Base-by-base conservation (phyloP, 1,284 basidiomycete genomes). In the Porogramme epimiltina region DNA sequence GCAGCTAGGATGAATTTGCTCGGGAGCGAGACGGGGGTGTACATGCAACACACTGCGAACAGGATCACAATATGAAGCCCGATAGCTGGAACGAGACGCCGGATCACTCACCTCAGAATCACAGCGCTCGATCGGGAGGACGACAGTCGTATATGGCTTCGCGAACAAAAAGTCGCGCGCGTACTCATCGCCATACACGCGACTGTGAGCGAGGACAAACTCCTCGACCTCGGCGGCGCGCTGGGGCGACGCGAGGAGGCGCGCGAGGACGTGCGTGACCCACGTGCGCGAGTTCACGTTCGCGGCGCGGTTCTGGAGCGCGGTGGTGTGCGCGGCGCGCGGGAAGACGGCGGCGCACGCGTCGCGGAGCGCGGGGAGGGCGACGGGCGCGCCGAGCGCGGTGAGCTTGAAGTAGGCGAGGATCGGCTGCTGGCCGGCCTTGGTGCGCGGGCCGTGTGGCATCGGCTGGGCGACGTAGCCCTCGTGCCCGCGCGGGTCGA, bases 201-300 rank as follows among this genome's bases (percentile, higher is more conserved):
- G 40, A 42, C 60, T 62, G 45, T 47, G 56, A 4, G 47, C 47
- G 25, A 49, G 51, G 26, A 62, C 60, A 9, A 38, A 43, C 16
- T 39, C 45, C 52, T 60, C 60, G 26, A 62, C 46, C 44, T 60
- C 56, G 18, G 24, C 20, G 8, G 54, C 60, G 19, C 54, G 49
- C 18, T 51, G 36, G 13, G 42, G 42, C 15, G 43, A 25, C 24
- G 37, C 28, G 9, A 60, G 42, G 25, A 63, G 43, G 16, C 53
- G 45, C 31, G 44, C 38, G 10, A 62, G 47, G 36, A 62, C 52
- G 44, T 38, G 49, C 24, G 52, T 55, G 25, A 61, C 39, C 61
- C 61, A 62, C 44, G 61, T 58, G 41, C 61, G 55, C 34, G 57
- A 58, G 41, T 53, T 59, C 39, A 62, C 52, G 39, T 52, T 50